Conservation (phyloP, 345 rosid genomes). For the Chamaenerion angustifolium region DNA sequence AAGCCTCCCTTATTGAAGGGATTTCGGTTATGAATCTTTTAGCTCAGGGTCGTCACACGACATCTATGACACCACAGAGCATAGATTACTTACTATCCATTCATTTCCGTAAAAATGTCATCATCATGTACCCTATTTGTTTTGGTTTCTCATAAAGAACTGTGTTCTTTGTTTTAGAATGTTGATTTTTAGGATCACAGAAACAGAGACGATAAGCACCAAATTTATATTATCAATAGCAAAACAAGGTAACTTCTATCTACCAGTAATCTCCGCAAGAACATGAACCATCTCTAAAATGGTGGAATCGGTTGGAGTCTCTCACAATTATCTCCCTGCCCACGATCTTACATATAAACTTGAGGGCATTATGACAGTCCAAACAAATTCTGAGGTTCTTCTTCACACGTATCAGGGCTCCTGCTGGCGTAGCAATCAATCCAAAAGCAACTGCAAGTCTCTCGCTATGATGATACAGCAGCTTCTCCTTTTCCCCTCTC, state of each 20-base stretch:
- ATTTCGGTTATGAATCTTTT: too few species aligned
- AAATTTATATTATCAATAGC: too few species aligned
- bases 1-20: too few species aligned
- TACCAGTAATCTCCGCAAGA: constrained; percentile 62
- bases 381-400: constrained; percentile 55
- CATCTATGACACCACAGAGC: too few species aligned
- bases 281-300: constrained; percentile 48
- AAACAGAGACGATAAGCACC: too few species aligned
- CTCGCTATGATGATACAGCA: constrained; percentile 43
- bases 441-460: constrained; percentile 59
- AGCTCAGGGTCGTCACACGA: too few species aligned
- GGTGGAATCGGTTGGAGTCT: constrained; percentile 52
- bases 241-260: not conserved
- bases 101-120: not conserved
- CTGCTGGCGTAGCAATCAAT: constrained; percentile 41
- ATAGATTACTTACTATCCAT: not conserved
- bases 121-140: too few species aligned
- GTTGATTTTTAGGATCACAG: too few species aligned
- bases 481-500: constrained; percentile 34
- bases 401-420: constrained; percentile 46
- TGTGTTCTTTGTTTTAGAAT: too few species aligned
- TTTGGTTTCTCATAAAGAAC: too few species aligned
- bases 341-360: constrained; percentile 35
- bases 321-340: constrained; percentile 49
- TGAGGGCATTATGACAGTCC: constrained; percentile 37